A percentile compares a stretch with the other conserved stretches of the same genome.
Evolutionary conservation across 2,329 filamentous ascomycete genomes (phyloP).

Genomic region (Basipetospora chlamydospora): DNA sequence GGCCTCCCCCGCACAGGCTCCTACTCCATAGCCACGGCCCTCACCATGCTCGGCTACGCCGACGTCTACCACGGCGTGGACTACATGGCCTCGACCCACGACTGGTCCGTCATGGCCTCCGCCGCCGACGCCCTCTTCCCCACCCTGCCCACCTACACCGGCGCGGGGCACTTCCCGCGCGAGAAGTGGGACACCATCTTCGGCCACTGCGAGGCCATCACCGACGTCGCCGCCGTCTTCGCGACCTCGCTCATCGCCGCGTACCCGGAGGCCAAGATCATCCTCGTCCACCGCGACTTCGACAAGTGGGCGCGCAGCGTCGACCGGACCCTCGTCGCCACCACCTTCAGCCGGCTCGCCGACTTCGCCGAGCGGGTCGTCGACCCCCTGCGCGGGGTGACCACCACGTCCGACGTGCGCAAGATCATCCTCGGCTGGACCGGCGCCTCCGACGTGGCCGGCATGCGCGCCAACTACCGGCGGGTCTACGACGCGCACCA

Average conservation of each 20-base stretch:
- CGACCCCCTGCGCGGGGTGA: no score
- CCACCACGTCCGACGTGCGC: no score
- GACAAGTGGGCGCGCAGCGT: conserved; percentile 19
- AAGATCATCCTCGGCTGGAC: no score
- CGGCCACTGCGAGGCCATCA: conserved; percentile 14
- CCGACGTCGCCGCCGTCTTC: conserved; percentile 16
- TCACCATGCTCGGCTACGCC: conserved; percentile 17
- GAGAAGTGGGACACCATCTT: neutral
- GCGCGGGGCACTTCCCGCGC: neutral
- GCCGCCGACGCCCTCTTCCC: conserved; percentile 18
- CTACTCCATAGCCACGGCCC: conserved; percentile 19
- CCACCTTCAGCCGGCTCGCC: conserved; percentile 12
- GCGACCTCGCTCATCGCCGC: conserved; percentile 14
- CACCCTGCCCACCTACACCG: conserved; percentile 13
- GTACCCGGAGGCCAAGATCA: conserved; percentile 20
- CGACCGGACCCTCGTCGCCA: conserved; percentile 12
- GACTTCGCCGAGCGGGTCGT: no score
- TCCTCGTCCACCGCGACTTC: conserved; percentile 17
- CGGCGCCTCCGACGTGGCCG: no score
- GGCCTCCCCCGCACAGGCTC: conserved; percentile 19
- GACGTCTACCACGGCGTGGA: conserved; percentile 18
- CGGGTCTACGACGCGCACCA: no score
- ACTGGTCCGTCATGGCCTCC: conserved; percentile 13
- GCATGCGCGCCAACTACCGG: no score
- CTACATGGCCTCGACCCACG: conserved; percentile 10